Base-by-base conservation (phyloP, 2,329 filamentous ascomycete species). In the Ilyonectria destructans region DNA sequence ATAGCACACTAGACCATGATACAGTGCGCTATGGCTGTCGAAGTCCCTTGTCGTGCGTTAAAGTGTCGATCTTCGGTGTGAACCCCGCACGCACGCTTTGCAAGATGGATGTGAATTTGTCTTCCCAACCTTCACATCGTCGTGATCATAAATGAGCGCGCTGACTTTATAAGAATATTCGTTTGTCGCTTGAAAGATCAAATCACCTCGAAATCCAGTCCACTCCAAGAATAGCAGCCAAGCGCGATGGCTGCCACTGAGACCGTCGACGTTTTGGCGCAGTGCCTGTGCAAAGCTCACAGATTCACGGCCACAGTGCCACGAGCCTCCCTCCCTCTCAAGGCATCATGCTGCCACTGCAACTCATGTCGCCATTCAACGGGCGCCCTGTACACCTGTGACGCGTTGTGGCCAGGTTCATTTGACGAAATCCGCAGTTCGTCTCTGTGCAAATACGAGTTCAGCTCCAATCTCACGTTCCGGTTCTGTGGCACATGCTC, bases 311-410 rank as follows among this genome's bases (percentile, higher is more conserved):
- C 81, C 1, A 26, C 69, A 1, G 62, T 86, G 1, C 61, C 77
- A 2, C 65, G 58, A 17, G 78, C 81, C 1, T 69, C 73, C 0
- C 79, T 87, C 2, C 86, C 85, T 8, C 77, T 88, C 0, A 65
- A 76, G 46, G 83, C 78, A 0, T 74, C 75, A 6, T 78, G 77
- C 62, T 88, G 86, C 71, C 86, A 88, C 77, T 88, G 86, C 78
- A 77, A 76, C 19, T 87, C 85, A 3, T 88, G 86, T 72, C 82
- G 86, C 1, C 85, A 83, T 62, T 40, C 77, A 3, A 84, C 82
- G 0, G 86, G 86, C 75, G 6, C 75, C 86, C 23, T 84, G 85
- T 75, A 79, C 75, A 21, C 82, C 80, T 4, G 67, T 7, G 33
- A 29, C 1, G 64, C 52, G 7, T 10, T 40, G 3, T 74, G 78